These are phyloP conservation scores for Nicotiana benthamiana DNA, from an alignment of 257 asterid species.

Conservation along the genomic window DNA sequence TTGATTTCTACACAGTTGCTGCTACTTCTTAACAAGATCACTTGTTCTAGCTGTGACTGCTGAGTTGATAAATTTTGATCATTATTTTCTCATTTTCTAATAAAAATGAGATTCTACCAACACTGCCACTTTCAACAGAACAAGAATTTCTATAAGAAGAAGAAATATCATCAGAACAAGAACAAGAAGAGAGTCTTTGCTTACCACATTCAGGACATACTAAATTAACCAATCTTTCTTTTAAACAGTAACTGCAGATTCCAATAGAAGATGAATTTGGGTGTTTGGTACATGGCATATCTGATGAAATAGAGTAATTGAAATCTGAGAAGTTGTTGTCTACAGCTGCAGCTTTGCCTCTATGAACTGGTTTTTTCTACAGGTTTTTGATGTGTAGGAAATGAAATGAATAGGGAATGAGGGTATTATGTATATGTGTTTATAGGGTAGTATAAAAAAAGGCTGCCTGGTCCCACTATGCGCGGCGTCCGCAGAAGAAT, in stretches of 20 bases:
- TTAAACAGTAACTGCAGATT: conserved; percentile 60
- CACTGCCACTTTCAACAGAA: conserved; percentile 62
- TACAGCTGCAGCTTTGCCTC: conserved; percentile 46
- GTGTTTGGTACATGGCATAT: conserved; percentile 61
- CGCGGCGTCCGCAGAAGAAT: too few relatives aligned
- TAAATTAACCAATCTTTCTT: conserved; percentile 54
- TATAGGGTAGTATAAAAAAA: background rate
- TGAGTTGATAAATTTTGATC: conserved; percentile 7
- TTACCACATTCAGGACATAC: conserved; percentile 83
- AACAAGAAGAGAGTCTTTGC: conserved; percentile 32
- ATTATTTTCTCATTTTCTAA: conserved; percentile 56
- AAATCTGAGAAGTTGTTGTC: conserved; percentile 24
- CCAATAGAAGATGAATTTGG: conserved; percentile 59
- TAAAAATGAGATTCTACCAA: conserved; percentile 65
- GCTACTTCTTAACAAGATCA: conserved; percentile 53
- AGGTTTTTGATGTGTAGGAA: background rate
- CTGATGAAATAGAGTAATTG: conserved; percentile 46
- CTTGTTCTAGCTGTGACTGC: conserved; percentile 26
- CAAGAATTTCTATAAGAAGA: conserved; percentile 58
- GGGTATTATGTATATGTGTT: background rate
- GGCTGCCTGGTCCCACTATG: too few relatives aligned
- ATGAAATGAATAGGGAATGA: background rate
- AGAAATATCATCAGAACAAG: conserved; percentile 47
- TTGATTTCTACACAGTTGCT: conserved; percentile 78
- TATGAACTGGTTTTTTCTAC: background rate